These are phyloP conservation scores for Cerrena zonata DNA, from an alignment of 1,284 basidiomycete genomes.

Conservation along the genomic window DNA sequence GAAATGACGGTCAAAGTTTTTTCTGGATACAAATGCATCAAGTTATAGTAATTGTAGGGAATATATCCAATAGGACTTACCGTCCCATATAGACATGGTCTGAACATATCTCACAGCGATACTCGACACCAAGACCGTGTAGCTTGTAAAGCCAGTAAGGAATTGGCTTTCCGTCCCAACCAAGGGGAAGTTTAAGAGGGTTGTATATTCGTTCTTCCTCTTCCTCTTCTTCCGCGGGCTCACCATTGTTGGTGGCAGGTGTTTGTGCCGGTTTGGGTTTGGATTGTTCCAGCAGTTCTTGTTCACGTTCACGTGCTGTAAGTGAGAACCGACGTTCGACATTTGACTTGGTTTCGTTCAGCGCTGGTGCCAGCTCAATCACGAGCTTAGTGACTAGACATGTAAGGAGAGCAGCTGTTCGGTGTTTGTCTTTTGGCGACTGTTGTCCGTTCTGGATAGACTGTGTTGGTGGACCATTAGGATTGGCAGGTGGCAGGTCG, in stretches of 20 bases:
- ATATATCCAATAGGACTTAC: conserved; percentile 34
- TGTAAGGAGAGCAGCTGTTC: conserved; percentile 69
- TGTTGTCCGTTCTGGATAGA: conserved; percentile 19
- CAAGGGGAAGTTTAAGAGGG: conserved; percentile 92
- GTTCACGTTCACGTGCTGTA: conserved; percentile 92
- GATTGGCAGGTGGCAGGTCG: conserved; percentile 48
- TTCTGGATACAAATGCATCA: conserved; percentile 40
- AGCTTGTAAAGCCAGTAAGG: conserved; percentile 99
- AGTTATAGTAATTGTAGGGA: not conserved
- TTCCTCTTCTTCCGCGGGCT: conserved; percentile 75
- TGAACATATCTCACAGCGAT: conserved; percentile 96
- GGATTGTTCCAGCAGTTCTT: conserved; percentile 82
- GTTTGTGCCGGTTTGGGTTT: conserved; percentile 62
- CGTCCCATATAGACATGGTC: conserved; percentile 92
- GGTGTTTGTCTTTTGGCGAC: conserved; percentile 51
- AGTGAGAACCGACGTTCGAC: conserved; percentile 94
- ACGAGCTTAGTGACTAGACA: conserved; percentile 69
- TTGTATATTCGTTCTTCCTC: conserved; percentile 96
- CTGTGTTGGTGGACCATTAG: conserved; percentile 47
- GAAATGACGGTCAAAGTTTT: conserved; percentile 93
- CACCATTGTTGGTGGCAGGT: conserved; percentile 38
- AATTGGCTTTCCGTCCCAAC: conserved; percentile 98
- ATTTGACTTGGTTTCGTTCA: conserved; percentile 90
- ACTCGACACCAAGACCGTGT: conserved; percentile 95
- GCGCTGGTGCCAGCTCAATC: conserved; percentile 52